These are phyloP conservation scores for Mycena filopes DNA, from an alignment of 768 basidiomycete genomes.

Conservation along the genomic window DNA sequence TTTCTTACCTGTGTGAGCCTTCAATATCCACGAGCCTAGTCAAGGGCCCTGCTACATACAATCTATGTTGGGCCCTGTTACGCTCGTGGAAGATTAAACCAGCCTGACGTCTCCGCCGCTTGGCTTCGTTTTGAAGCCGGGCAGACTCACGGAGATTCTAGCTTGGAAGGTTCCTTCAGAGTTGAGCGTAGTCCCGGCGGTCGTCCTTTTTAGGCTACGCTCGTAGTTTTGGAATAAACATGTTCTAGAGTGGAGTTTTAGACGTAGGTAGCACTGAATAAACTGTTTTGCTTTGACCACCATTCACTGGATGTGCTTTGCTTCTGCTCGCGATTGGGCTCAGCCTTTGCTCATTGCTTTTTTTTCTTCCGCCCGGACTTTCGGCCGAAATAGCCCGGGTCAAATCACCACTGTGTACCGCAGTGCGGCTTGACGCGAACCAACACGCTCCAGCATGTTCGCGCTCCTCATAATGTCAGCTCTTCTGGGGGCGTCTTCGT, in stretches of 20 bases:
- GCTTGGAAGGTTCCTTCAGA: slow-evolving; percentile 65
- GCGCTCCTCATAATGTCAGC: slow-evolving; percentile 65
- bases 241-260: not conserved
- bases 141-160: slow-evolving; percentile 55
- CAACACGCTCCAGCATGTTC: slow-evolving; percentile 17
- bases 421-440: not conserved
- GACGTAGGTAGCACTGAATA: no score
- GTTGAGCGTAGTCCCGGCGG: slow-evolving; percentile 60
- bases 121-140: slow-evolving; percentile 66
- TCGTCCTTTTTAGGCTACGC: slow-evolving; percentile 45
- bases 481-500: slow-evolving; percentile 70
- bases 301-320: no score
- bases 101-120: slow-evolving; percentile 54
- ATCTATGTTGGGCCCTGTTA: slow-evolving; percentile 69
- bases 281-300: no score
- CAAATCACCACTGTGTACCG: no score
- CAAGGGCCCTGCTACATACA: slow-evolving; percentile 66
- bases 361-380: no score
- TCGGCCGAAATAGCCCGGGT: no score
- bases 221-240: slow-evolving; percentile 81
- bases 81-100: slow-evolving; percentile 73
- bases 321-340: no score
- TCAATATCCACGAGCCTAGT: slow-evolving; percentile 76
- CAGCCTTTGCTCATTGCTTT: no score
- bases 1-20: no score